A percentile compares a stretch with the other conserved stretches of the same genome.
Conservation (phyloP, 2,329 filamentous ascomycete species). For the Chalara sp. region DNA sequence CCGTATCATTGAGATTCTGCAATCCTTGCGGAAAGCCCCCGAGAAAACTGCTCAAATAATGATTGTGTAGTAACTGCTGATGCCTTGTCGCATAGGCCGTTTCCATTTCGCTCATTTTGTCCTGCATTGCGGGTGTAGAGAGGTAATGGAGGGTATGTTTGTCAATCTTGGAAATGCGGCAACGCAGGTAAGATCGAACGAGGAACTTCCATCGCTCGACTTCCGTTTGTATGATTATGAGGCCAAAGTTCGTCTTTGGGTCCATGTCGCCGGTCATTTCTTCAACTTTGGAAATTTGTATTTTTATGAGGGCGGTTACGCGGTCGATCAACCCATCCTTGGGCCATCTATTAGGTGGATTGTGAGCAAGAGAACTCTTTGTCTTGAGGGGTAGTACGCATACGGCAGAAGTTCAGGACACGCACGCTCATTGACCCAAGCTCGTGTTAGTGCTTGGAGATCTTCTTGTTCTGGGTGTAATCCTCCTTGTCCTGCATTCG, state of each 20-base stretch:
- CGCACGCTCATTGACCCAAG: conserved; percentile 88
- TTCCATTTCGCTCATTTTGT: conserved; percentile 70
- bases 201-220: conserved; percentile 91
- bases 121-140: conserved; percentile 44
- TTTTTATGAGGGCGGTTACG: conserved; percentile 64
- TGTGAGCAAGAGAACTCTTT: conserved; percentile 5
- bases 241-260: conserved; percentile 82
- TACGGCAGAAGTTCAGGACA: conserved; percentile 84
- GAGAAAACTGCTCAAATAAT: conserved; percentile 83
- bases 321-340: conserved; percentile 73
- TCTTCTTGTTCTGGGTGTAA: conserved; percentile 67
- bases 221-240: conserved; percentile 95
- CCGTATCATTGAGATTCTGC: conserved; percentile 83
- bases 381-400: conserved; percentile 18
- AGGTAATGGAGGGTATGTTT: conserved; percentile 70
- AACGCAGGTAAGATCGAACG: conserved; percentile 73
- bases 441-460: conserved; percentile 81
- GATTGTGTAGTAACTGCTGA: conserved; percentile 73
- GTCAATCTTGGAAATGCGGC: conserved; percentile 86
- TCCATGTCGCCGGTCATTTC: conserved; percentile 80
- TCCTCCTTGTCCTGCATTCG: conserved; percentile 39
- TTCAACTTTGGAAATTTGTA: conserved; percentile 65
- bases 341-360: conserved; percentile 44
- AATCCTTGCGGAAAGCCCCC: conserved; percentile 71
- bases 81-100: conserved; percentile 77